A percentile compares a stretch with the other conserved stretches of the same genome.
phyloP scores from a whole-genome alignment of 2,329 filamentous ascomycete genomes.

The Pseudogymnoascus sp. region DNA sequence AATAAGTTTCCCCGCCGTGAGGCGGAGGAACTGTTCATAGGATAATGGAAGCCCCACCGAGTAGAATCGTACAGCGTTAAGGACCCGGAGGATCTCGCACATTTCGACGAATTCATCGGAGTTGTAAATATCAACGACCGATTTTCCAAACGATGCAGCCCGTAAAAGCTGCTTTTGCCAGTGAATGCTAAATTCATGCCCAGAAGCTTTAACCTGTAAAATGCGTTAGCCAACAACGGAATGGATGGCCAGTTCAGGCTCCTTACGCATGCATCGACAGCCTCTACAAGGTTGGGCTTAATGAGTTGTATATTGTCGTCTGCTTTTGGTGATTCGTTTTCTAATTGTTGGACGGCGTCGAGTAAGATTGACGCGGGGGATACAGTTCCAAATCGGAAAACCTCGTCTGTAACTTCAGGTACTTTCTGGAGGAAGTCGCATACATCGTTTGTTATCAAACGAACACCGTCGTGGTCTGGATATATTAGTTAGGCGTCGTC shows the following conservation, averaged over 20 bases:
- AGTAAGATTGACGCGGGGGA: slow-evolving; percentile 87
- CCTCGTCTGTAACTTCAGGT: slow-evolving; percentile 75
- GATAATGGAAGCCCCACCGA: slow-evolving; percentile 85
- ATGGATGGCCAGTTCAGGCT: background rate
- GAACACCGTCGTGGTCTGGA: slow-evolving; percentile 71
- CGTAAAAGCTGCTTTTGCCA: slow-evolving; percentile 97
- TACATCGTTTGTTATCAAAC: slow-evolving; percentile 84
- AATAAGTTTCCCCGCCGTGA: slow-evolving; percentile 85
- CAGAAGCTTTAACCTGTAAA: slow-evolving; percentile 66
- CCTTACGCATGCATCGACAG: slow-evolving; percentile 75
- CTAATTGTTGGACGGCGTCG: slow-evolving; percentile 84
- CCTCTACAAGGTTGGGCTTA: slow-evolving; percentile 76
- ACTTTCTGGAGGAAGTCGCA: slow-evolving; percentile 98
- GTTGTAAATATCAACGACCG: slow-evolving; percentile 92
- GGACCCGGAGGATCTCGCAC: slow-evolving; percentile 85
- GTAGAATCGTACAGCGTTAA: slow-evolving; percentile 89
- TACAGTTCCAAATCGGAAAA: slow-evolving; percentile 82
- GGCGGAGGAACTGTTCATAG: slow-evolving; percentile 86
- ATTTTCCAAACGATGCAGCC: slow-evolving; percentile 95
- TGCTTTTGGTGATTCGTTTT: slow-evolving; percentile 90
- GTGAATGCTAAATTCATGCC: slow-evolving; percentile 80
- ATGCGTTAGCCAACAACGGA: slow-evolving; percentile 16
- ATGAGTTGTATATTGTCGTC: slow-evolving; percentile 98
- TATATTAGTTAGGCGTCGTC: slow-evolving; percentile 18
- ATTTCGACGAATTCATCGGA: slow-evolving; percentile 99